Base-by-base conservation (phyloP, 805 yeast genomes). In the Priceomyces medius region DNA sequence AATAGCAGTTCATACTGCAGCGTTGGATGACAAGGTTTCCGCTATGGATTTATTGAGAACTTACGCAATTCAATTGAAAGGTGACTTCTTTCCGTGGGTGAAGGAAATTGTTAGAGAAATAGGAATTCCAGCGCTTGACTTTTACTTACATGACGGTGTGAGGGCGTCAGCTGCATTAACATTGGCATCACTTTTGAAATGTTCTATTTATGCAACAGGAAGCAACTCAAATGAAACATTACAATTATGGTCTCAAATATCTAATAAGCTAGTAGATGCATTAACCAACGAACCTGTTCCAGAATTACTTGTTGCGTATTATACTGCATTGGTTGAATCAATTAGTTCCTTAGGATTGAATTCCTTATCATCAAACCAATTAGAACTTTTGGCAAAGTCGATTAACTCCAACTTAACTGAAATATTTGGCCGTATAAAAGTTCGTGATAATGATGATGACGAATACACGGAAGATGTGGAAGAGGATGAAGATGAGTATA, bases 121-220 rank as follows among this genome's bases (percentile, higher is more conserved):
- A 50, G 85, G 88, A 7, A 68, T 89, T 20, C 98, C 98, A 5
- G 88, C 96, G 3, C 73, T 93, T 42, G 93, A 84, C 58, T 93
- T 91, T 60, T 89, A 87, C 59, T 76, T 90, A 55, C 97, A 89
- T 59, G 97, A 89, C 61, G 96, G 95, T 28, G 98, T 91, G 4
- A 80, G 98, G 52, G 88, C 85, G 20, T 79, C 91, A n/a, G 89
- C 96, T 35, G 90, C 97, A 2, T 77, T 83, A 46, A 76, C 90
- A 4, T 80, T 90, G 55, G 89, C 97, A 2, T 80, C 88, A 3
- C 68, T 91, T 40, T 68, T 93, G 45, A 66, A 78, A 41, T 80
- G 87, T 48, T 73, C 83, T 3, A 74, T 76, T n/a, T 68, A 64
- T 34, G 80, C 80, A 12, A 73, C 78, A 16, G 79, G 78, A 5